phyloP scores from a whole-genome alignment of 2,329 filamentous ascomycete genomes.

The Colletotrichum tanaceti region DNA sequence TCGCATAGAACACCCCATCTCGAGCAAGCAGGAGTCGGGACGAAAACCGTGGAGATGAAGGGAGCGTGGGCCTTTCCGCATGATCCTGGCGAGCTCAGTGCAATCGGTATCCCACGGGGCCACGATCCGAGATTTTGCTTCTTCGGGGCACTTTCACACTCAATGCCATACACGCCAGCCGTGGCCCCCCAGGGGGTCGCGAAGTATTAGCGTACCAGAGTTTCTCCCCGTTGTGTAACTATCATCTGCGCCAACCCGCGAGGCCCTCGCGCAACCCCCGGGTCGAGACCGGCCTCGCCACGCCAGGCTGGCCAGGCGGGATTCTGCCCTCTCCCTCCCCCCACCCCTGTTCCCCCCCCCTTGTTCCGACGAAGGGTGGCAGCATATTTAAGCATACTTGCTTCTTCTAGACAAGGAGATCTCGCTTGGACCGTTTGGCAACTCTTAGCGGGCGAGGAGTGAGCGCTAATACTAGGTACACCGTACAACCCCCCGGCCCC shows the following conservation, averaged over 20 bases:
- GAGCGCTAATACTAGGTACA: too few relatives aligned
- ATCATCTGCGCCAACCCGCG: not conserved
- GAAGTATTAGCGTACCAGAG: not conserved
- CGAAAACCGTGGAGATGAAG: not conserved
- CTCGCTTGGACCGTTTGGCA: constrained; percentile 1
- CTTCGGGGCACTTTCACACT: constrained; percentile 8
- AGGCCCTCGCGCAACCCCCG: not conserved
- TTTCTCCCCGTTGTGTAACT: too few relatives aligned
- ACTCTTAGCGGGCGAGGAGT: constrained; percentile 1
- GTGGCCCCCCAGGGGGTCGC: not conserved
- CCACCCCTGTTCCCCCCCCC: too few relatives aligned
- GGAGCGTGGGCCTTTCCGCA: not conserved
- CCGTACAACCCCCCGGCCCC: too few relatives aligned
- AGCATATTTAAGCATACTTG: not conserved
- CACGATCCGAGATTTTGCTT: constrained; percentile 25
- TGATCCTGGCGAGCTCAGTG: not conserved
- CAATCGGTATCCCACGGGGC: constrained; percentile 17
- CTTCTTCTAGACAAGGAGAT: not conserved
- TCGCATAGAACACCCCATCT: too few relatives aligned
- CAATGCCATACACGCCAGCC: constrained; percentile 10
- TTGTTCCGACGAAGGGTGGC: not conserved
- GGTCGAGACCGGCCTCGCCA: not conserved
- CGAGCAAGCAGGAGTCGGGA: too few relatives aligned
- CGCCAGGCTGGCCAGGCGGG: not conserved
- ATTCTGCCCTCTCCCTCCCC: not conserved